Percentiles rank a stretch among this genome's conserved stretches.
These are phyloP conservation scores for Protostelium mycophagum DNA, from an alignment of 78 protist species.

Conservation along the genomic window DNA sequence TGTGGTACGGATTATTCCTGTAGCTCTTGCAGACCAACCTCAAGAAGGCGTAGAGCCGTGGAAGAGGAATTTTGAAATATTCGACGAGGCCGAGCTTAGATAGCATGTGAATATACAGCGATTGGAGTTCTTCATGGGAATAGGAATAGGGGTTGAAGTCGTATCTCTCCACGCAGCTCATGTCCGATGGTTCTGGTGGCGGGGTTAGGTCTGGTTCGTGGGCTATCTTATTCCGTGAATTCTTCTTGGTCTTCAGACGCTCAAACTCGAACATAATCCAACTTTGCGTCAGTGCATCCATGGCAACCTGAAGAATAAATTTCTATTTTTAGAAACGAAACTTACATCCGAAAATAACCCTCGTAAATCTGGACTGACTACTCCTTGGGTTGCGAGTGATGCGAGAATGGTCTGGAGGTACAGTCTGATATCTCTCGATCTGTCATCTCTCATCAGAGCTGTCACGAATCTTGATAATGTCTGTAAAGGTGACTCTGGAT, in stretches of 20 bases:
- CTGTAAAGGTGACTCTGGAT: background rate
- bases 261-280: background rate
- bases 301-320: background rate
- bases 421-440: background rate
- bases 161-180: background rate
- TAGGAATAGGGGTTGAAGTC: background rate
- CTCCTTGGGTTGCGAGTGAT: background rate
- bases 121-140: background rate
- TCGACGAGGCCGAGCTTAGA: background rate
- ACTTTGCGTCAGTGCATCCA: background rate
- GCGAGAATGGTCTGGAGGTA: background rate
- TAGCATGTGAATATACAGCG: background rate
- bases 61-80: background rate
- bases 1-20: slow-evolving; percentile 44
- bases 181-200: background rate
- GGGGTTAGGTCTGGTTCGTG: background rate
- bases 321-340: too few relatives aligned
- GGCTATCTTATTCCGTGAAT: background rate
- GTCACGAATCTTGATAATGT: background rate
- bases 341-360: background rate
- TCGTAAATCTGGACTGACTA: background rate
- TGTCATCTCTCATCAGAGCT: background rate
- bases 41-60: background rate
- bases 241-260: background rate
- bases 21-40: background rate